A percentile compares a stretch with the other conserved stretches of the same genome.
Evolutionary conservation across 2,329 filamentous ascomycete genomes (phyloP).

Genomic region (Nemania abortiva): DNA sequence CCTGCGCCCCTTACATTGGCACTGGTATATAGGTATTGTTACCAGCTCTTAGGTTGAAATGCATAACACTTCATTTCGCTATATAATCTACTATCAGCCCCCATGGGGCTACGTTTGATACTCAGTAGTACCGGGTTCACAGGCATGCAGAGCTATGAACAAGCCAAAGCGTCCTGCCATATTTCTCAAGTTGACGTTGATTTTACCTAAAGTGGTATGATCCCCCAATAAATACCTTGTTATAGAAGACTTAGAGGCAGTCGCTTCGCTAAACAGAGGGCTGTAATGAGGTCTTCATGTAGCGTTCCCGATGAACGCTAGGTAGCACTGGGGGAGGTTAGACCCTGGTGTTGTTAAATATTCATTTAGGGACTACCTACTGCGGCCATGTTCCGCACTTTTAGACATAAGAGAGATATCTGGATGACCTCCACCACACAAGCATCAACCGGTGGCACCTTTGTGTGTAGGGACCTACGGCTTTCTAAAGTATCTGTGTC

Average conservation of each 20-base stretch:
- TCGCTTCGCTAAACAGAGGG: too few relatives aligned
- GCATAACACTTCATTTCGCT: not conserved
- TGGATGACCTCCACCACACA: too few relatives aligned
- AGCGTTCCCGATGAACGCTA: too few relatives aligned
- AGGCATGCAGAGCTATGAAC: not conserved
- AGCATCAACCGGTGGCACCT: too few relatives aligned
- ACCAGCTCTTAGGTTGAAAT: not conserved
- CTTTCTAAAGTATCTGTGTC: too few relatives aligned
- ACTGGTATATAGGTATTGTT: not conserved
- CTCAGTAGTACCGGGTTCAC: not conserved
- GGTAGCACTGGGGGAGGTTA: too few relatives aligned
- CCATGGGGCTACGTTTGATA: not conserved
- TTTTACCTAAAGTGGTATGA: not conserved
- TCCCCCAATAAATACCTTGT: not conserved
- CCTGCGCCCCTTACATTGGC: not conserved
- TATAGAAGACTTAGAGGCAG: not conserved
- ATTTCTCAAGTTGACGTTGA: not conserved
- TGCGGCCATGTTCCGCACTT: too few relatives aligned
- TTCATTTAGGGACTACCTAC: too few relatives aligned
- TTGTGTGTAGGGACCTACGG: too few relatives aligned
- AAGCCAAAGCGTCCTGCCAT: not conserved
- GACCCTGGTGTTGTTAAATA: too few relatives aligned
- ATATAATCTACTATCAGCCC: not conserved
- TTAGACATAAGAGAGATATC: too few relatives aligned
- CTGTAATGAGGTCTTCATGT: too few relatives aligned